Evolutionary conservation across 2,329 filamentous ascomycete genomes (phyloP).

Genomic region (Rhinocladiella mackenziei): DNA sequence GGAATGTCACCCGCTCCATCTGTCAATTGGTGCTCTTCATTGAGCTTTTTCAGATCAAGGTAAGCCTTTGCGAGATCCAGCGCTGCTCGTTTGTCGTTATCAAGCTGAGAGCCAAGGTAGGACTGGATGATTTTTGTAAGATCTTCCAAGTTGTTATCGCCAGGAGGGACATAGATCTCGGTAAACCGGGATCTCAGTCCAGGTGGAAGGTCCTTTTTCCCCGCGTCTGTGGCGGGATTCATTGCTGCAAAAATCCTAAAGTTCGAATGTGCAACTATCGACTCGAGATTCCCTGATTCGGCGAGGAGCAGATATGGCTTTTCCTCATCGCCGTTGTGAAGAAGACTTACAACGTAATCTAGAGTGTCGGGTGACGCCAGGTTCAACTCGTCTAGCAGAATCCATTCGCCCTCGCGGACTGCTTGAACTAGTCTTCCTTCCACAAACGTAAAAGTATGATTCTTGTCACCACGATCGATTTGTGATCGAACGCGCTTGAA

Average conservation of each 20-base stretch:
- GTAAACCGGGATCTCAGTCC: slow-evolving; percentile 90
- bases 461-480: slow-evolving; percentile 64
- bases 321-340: slow-evolving; percentile 67
- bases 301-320: slow-evolving; percentile 81
- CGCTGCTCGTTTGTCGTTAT: slow-evolving; percentile 67
- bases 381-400: slow-evolving; percentile 95
- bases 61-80: slow-evolving; percentile 84
- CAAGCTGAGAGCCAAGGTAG: slow-evolving; percentile 71
- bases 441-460: slow-evolving; percentile 90
- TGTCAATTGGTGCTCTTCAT: slow-evolving; percentile 76
- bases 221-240: slow-evolving; percentile 97
- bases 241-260: slow-evolving; percentile 98
- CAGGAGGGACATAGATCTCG: slow-evolving; percentile 88
- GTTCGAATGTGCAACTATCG: slow-evolving; percentile 81
- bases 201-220: slow-evolving; percentile 87
- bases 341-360: slow-evolving; percentile 84
- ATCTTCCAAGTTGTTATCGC: slow-evolving; percentile 81
- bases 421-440: slow-evolving; percentile 96
- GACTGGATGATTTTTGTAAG: slow-evolving; percentile 81
- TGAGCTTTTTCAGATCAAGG: slow-evolving; percentile 76
- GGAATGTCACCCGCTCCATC: slow-evolving; percentile 95
- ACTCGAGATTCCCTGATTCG: slow-evolving; percentile 88
- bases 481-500: slow-evolving; percentile 77
- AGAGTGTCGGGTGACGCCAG: slow-evolving; percentile 90
- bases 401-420: slow-evolving; percentile 94